Percentiles rank a stretch among this genome's conserved stretches.
These are phyloP conservation scores for Chimonanthus praecox DNA, from an alignment of 164 flowering plant genomes.

Conservation along the genomic window DNA sequence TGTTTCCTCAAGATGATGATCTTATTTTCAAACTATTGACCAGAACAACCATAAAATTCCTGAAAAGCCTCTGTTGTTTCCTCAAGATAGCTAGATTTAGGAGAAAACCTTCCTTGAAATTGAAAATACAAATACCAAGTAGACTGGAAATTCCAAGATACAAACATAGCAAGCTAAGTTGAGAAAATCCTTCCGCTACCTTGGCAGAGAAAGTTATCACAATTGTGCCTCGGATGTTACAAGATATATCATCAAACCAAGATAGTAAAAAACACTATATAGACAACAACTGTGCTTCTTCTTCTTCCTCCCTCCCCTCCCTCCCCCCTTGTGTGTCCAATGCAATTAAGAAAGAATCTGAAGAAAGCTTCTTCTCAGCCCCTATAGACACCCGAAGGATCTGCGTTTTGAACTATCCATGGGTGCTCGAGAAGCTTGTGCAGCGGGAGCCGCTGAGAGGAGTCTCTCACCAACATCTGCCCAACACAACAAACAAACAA, in stretches of 20 bases:
- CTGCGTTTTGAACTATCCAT: constrained; percentile 95
- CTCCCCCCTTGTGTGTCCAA: not conserved
- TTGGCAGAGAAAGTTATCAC: not conserved
- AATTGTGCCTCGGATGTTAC: not conserved
- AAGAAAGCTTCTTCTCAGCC: constrained; percentile 4
- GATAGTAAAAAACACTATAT: too few species aligned
- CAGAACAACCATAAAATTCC: too few species aligned
- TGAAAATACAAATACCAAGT: too few species aligned
- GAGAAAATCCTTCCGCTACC: not conserved
- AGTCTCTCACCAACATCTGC: constrained; percentile 93
- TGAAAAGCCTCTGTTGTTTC: too few species aligned
- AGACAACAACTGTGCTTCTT: too few species aligned
- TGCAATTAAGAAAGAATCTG: not conserved
- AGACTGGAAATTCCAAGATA: not conserved
- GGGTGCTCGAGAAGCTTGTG: constrained; percentile 97
- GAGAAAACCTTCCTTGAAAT: too few species aligned
- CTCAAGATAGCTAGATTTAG: too few species aligned
- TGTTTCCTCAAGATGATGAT: too few species aligned
- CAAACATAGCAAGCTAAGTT: not conserved
- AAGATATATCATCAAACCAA: too few species aligned
- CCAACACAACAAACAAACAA: not conserved
- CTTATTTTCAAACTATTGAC: too few species aligned
- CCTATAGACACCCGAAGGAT: constrained; percentile 82
- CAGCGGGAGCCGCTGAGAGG: constrained; percentile 70
- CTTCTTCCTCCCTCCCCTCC: too few species aligned